A percentile compares a stretch with the other conserved stretches of the same genome.
Conservation (phyloP, 139 green algal species). For the Zygnema cylindricum region DNA sequence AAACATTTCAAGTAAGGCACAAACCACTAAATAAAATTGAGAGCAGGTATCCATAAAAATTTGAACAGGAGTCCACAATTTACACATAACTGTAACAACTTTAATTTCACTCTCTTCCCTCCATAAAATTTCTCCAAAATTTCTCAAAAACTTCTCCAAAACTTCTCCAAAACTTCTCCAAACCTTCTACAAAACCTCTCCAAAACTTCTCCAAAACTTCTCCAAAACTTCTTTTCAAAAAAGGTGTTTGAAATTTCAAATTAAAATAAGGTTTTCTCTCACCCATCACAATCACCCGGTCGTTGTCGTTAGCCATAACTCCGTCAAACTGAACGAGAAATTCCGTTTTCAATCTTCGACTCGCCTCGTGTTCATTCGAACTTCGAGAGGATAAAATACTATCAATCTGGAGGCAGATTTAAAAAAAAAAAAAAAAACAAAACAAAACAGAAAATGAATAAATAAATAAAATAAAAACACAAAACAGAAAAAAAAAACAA, state of each 20-base stretch:
- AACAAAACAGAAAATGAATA: not conserved
- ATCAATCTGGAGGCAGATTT: slow-evolving; percentile 49
- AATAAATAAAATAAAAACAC: not conserved
- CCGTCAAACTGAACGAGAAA: slow-evolving; percentile 96
- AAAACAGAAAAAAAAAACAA: not conserved
- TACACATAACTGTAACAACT: too few relatives aligned
- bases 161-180: too few relatives aligned
- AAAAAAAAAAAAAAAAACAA: not conserved
- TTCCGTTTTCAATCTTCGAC: slow-evolving; percentile 94
- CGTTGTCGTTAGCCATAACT: slow-evolving; percentile 45
- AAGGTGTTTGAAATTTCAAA: not conserved
- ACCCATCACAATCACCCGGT: slow-evolving; percentile 63
- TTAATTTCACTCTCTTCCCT: too few relatives aligned
- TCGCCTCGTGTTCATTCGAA: slow-evolving; percentile 92
- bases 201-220: too few relatives aligned
- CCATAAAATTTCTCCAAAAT: too few relatives aligned
- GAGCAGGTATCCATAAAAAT: too few relatives aligned
- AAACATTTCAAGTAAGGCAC: not conserved
- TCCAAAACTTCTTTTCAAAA: too few relatives aligned
- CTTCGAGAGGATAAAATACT: slow-evolving; percentile 81
- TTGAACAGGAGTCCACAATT: too few relatives aligned
- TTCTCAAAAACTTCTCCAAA: too few relatives aligned
- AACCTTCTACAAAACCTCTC: too few relatives aligned
- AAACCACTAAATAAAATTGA: too few relatives aligned
- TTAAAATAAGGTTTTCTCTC: not conserved